A percentile compares a stretch with the other conserved stretches of the same genome.
Evolutionary conservation across 2,329 filamentous ascomycete species (phyloP).

Genomic region (Hirsutella thompsonii): DNA sequence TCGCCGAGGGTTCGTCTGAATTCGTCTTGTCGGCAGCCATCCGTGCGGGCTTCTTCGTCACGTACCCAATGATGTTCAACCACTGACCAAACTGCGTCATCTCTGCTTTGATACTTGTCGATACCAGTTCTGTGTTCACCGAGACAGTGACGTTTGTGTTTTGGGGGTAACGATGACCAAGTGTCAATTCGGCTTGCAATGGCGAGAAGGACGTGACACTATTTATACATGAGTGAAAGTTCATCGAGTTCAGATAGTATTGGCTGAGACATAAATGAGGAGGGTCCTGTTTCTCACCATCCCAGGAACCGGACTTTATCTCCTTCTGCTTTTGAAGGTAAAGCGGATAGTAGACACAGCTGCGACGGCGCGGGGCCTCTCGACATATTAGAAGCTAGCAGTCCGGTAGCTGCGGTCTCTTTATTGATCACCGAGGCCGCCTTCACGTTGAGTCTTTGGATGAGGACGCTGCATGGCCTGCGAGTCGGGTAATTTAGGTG

Average conservation of each 20-base stretch:
- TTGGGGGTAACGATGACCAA: constrained; percentile 55
- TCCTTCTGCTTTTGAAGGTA: constrained; percentile 37
- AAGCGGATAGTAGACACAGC: constrained; percentile 50
- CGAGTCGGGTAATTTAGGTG: too few relatives aligned
- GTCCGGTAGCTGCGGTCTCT: too few relatives aligned
- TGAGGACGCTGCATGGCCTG: too few relatives aligned
- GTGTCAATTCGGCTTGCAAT: constrained; percentile 44
- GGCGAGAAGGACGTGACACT: constrained; percentile 41
- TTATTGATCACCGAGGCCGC: too few relatives aligned
- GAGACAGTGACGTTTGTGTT: constrained; percentile 32
- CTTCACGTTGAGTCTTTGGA: too few relatives aligned
- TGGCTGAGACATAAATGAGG: not conserved
- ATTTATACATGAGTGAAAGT: constrained; percentile 11
- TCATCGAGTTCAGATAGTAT: not conserved
- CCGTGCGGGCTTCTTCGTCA: constrained; percentile 24
- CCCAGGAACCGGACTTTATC: constrained; percentile 88
- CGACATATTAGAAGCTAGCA: constrained; percentile 38
- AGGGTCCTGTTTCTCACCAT: constrained; percentile 48
- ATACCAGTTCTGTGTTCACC: constrained; percentile 61
- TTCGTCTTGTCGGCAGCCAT: constrained; percentile 4
- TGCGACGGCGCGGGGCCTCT: constrained; percentile 50
- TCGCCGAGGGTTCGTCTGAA: constrained; percentile 12
- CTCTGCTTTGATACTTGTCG: constrained; percentile 49
- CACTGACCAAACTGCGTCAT: constrained; percentile 65
- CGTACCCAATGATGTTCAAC: constrained; percentile 81